Evolutionary conservation across 1,284 basidiomycete genomes (phyloP), one percentile per base, ranked within the genome.

Genomic region (Sporisorium sorghi): DNA sequence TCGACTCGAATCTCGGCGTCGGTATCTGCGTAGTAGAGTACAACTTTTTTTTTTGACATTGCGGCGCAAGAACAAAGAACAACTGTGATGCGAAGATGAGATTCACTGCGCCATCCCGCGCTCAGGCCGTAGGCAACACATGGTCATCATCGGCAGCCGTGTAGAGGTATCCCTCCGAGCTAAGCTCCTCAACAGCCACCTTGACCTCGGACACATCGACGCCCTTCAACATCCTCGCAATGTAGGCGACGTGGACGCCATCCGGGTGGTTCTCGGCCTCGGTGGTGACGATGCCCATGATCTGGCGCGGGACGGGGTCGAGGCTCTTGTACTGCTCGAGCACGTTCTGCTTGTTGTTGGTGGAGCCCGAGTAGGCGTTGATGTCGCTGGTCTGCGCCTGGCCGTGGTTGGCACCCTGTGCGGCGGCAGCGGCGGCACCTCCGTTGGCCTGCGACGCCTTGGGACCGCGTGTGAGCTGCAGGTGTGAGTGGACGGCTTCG

Each of bases 401-500:
- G 14, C 33, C 44, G n/a, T 48, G 55, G 32, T 57, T 30, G 42
- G 47, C n/a, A 15, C 28, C 28, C 28, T 47, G 43, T 9, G 24
- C 58, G n/a, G 30, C 49, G 32, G 26, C 52, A 26, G 24, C 58
- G n/a, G 30, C 49, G 28, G 39, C 49, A 48, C 57, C 55, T 28
- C 32, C 53, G 54, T 43, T 58, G 33, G 56, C 44, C 15, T 57
- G 42, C 5, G 65, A 61, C 3, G 54, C 40, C 12, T 40, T 47
- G 26, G 42, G 12, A 24, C 67, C 79, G 30, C 73, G 71, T 15
- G 73, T 68, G 26, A 76, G 65, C 49, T 73, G 72, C 7, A 83
- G 60, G 47, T 83, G 82, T 7, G 71, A 56, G 47, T 87, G 86
- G 54, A 89, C 86, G 5, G 87, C 87, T 69, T 91, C 89, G 55